Base-by-base conservation (phyloP, 2,329 filamentous ascomycete species). In the Fusarium gaditjirri region DNA sequence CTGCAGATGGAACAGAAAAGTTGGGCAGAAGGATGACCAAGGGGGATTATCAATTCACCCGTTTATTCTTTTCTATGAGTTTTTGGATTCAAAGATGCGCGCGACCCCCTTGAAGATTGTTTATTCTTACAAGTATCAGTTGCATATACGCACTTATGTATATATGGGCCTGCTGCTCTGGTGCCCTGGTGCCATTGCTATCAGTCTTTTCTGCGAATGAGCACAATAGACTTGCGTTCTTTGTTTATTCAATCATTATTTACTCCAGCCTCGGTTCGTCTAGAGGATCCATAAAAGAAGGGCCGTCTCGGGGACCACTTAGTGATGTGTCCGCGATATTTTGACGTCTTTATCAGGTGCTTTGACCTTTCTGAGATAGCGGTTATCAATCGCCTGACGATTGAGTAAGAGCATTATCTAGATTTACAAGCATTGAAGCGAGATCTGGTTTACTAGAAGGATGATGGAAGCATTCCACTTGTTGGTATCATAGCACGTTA, bases 171-270 rank as follows among this genome's bases (percentile, higher is more conserved):
- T 60, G 46, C 25, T 61, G 68, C 46, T 41, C 55, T 54, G 61
- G 60, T 53, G 12, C 29, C 47, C 27, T 35, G 43, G 23, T 55
- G 36, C 57, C 58, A 33, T 54, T 58, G 38, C 46, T n/a, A 47
- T 43, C 44, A 58, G 60, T 66, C 63, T 66, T 56, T 66, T 65
- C 61, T 65, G 59, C 64, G 38, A 50, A 49, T 25, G 16, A 39
- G 69, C 60, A 70, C 41, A 72, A 72, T 70, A 72, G 69, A 72
- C 46, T 66, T 67, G 53, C 33, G 47, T 52, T 70, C 36, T 66
- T 56, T 61, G 56, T 52, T 50, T 38, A 56, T 53, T 29, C 41
- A 56, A 61, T n/a, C 13, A 13, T 27, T 21, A 16, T 23, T 27
- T 11, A 33, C 50, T 16, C 43, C 35, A 16, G 21, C 25, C 25